Evolutionary conservation across 139 green algal species (phyloP).

Genomic region (Spirogloea muscicola): DNA sequence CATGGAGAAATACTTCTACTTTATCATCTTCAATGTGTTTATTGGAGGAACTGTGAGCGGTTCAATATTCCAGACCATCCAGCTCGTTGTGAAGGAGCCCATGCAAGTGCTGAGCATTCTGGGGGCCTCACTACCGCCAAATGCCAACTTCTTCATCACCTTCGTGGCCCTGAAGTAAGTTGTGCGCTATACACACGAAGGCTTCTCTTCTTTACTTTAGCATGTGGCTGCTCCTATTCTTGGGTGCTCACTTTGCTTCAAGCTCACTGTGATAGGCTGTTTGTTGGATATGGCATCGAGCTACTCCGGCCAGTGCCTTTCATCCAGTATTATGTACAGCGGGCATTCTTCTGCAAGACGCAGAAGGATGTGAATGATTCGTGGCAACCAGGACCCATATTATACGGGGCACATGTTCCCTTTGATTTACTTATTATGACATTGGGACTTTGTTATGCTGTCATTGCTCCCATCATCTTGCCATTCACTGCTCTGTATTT

Average conservation of each 20-base stretch:
- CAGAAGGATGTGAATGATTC: too few relatives aligned
- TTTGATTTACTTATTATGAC: conserved; percentile 32
- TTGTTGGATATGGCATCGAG: conserved; percentile 30
- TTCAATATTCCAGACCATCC: conserved; percentile 11
- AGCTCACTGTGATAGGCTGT: too few relatives aligned
- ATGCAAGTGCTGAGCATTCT: conserved; percentile 20
- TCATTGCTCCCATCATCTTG: conserved; percentile 40
- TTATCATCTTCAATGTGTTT: conserved; percentile 49
- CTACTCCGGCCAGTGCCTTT: conserved; percentile 23
- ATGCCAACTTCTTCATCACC: conserved; percentile 46
- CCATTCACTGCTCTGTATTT: conserved; percentile 32
- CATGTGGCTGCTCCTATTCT: too few relatives aligned
- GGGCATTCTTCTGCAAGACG: too few relatives aligned
- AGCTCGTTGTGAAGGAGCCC: conserved; percentile 15
- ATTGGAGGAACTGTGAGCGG: conserved; percentile 37
- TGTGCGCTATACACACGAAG: too few relatives aligned
- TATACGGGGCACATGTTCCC: too few relatives aligned
- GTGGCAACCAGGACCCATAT: too few relatives aligned
- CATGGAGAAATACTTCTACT: conserved; percentile 29
- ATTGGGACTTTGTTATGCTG: conserved; percentile 26
- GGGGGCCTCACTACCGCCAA: conserved; percentile 31
- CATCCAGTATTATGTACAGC: too few relatives aligned
- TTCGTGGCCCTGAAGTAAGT: conserved; percentile 32
- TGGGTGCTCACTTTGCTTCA: too few relatives aligned
- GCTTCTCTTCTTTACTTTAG: too few relatives aligned